Percentiles rank a stretch among this genome's conserved stretches.
These are phyloP conservation scores for Kurtzmaniella quercitrusa DNA, from an alignment of 1,139 yeast species.

Conservation along the genomic window DNA sequence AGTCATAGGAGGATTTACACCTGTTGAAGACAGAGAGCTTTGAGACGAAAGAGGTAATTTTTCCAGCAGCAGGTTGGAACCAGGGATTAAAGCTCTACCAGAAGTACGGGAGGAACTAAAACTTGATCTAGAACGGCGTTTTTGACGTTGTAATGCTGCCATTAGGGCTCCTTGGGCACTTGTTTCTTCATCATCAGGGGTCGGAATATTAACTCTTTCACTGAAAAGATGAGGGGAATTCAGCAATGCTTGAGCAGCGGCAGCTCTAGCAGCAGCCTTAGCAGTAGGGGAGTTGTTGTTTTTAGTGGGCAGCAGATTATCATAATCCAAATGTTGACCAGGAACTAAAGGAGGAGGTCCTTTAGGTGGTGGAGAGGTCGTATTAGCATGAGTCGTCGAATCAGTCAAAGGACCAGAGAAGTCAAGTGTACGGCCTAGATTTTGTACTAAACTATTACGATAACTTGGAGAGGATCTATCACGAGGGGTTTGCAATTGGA, in stretches of 20 bases:
- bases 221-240: slow-evolving; percentile 7
- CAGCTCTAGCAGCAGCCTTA: slow-evolving; percentile 1
- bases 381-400: not conserved
- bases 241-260: slow-evolving; percentile 1
- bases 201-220: slow-evolving; percentile 18
- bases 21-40: not conserved
- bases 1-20: not conserved
- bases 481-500: slow-evolving; percentile 1
- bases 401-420: not conserved
- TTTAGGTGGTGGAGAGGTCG: not conserved
- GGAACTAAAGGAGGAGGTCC: slow-evolving; percentile 1
- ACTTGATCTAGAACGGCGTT: slow-evolving; percentile 18
- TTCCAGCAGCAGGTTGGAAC: not conserved
- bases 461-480: not conserved
- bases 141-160: slow-evolving; percentile 35
- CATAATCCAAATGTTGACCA: slow-evolving; percentile 2
- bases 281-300: not conserved
- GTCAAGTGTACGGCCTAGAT: not conserved
- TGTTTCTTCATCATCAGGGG: slow-evolving; percentile 32
- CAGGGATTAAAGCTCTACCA: not conserved
- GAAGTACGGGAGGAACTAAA: slow-evolving; percentile 9
- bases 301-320: slow-evolving; percentile 1
- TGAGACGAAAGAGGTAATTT: not conserved
- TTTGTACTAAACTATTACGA: not conserved
- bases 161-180: slow-evolving; percentile 43